A percentile compares a stretch with the other conserved stretches of the same genome.
Evolutionary conservation across 768 basidiomycete genomes (phyloP).

Genomic region (Phylloporus scabripes): DNA sequence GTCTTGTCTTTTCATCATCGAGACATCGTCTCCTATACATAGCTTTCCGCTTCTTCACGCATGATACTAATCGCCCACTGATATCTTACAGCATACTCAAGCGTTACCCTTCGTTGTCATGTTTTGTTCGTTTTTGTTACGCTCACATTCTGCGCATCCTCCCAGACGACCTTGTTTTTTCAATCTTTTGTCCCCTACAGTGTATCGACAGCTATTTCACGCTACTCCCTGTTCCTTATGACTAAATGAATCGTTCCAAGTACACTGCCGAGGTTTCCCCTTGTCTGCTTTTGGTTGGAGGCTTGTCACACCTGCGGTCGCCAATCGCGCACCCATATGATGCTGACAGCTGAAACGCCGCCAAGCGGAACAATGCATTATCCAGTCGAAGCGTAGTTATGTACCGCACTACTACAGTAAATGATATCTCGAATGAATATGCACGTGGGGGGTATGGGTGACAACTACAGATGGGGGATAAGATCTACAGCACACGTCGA

Average conservation of each 20-base stretch:
- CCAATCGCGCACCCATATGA: not conserved
- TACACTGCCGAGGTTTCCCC: not conserved
- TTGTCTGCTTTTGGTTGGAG: not conserved
- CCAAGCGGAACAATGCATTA: not conserved
- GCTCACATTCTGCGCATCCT: constrained; percentile 1
- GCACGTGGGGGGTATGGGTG: constrained; percentile 6
- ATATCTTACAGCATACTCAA: constrained; percentile 26
- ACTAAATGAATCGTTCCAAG: constrained; percentile 9
- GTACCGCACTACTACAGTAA: constrained; percentile 9
- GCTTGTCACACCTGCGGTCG: not conserved
- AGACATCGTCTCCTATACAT: constrained; percentile 9
- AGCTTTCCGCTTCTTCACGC: constrained; percentile 4
- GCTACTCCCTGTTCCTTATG: constrained; percentile 12
- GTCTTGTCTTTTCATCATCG: constrained; percentile 5
- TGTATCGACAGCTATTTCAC: constrained; percentile 26
- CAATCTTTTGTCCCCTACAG: constrained; percentile 7
- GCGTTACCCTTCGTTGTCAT: constrained; percentile 17
- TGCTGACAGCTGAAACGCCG: not conserved
- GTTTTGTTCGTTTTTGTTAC: constrained; percentile 19
- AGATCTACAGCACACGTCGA: constrained; percentile 18
- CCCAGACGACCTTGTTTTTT: constrained; percentile 6
- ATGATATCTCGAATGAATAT: constrained; percentile 2
- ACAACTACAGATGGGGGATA: constrained; percentile 4
- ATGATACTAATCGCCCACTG: constrained; percentile 5
- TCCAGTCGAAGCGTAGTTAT: too few species aligned